Evolutionary conservation across 2,329 filamentous ascomycete genomes (phyloP), one percentile per base, ranked within the genome.

Genomic region (Cercospora zeina): DNA sequence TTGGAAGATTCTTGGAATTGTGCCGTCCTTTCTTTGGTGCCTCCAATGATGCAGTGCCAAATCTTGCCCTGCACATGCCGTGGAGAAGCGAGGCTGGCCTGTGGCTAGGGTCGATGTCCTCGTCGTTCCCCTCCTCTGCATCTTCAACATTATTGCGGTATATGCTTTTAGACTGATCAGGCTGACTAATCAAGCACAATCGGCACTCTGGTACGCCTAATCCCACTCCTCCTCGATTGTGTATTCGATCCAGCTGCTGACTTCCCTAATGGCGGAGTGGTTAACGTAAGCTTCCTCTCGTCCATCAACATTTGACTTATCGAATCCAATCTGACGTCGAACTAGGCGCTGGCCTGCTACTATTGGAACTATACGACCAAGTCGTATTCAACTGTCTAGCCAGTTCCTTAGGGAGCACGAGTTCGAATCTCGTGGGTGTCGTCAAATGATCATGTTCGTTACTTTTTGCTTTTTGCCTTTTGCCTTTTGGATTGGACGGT

Each of bases 361-460:
- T 34, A 9, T 49, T 49, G 42, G 42, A 49, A 49, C 42, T 49
- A 49, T 49, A 49, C 42, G 42, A 49, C 42, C 24, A 2, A 49
- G 42, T 49, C 42, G 42, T 49, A 30, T 49, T 27, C 42, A 27
- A 49, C 42, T 49, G 42, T 49, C 42, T 27, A 49, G 42, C 42
- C 42, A 49, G 42, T 49, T 49, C 42, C 42, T 49, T 49, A 19
- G 42, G 42, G 42, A 49, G 42, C 42, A 14, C 14, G 42, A 14
- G 42, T 49, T 49, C 42, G 42, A 49, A 27, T 49, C 42, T 14
- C 42, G 14, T 14, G 27, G 42, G 42, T 34, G 31, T 34, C 31
- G 31, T n/a, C n/a, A n/a, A 31, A 34, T 2, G 8, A 34, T 34
- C 31, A 3, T 4, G 31, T 34, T 34, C 31, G 11, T 34, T 34